Conservation (phyloP, 176 grass and related monocot species). For the Metroxylon sagu region DNA sequence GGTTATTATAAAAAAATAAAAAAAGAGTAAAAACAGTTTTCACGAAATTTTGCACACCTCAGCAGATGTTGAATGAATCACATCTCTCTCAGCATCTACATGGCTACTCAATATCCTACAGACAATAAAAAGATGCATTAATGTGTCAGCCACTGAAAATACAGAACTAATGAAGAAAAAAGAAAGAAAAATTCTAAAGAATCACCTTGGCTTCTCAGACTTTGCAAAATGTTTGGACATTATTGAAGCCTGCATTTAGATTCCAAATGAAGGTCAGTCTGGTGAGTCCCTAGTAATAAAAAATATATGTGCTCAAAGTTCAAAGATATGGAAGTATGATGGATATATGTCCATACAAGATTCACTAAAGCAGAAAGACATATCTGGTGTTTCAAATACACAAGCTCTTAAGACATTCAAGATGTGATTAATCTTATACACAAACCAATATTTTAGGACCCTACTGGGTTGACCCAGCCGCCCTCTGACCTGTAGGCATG, state of each 20-base stretch:
- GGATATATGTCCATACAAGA: too few relatives aligned
- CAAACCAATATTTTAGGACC: too few relatives aligned
- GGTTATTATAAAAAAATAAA: neutral
- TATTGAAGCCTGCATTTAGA: conserved; percentile 71
- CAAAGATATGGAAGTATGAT: too few relatives aligned
- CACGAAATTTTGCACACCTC: conserved; percentile 25
- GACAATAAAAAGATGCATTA: conserved; percentile 5
- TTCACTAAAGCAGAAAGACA: too few relatives aligned
- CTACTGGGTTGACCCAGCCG: too few relatives aligned
- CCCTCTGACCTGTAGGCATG: too few relatives aligned
- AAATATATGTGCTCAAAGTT: too few relatives aligned
- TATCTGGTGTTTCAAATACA: too few relatives aligned
- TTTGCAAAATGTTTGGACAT: conserved; percentile 93
- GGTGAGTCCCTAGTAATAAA: too few relatives aligned
- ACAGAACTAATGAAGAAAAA: neutral
- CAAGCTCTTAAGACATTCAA: too few relatives aligned
- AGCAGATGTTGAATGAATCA: conserved; percentile 9
- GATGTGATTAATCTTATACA: too few relatives aligned
- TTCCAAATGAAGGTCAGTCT: neutral
- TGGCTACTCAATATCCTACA: conserved; percentile 31
- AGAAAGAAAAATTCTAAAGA: conserved; percentile 8
- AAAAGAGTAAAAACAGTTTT: conserved; percentile 6
- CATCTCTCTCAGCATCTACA: conserved; percentile 32
- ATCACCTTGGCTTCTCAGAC: conserved; percentile 86
- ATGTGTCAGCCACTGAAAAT: conserved; percentile 3